Conservation (phyloP, 257 asterid genomes). For the Fraxinus quadrangulata region DNA sequence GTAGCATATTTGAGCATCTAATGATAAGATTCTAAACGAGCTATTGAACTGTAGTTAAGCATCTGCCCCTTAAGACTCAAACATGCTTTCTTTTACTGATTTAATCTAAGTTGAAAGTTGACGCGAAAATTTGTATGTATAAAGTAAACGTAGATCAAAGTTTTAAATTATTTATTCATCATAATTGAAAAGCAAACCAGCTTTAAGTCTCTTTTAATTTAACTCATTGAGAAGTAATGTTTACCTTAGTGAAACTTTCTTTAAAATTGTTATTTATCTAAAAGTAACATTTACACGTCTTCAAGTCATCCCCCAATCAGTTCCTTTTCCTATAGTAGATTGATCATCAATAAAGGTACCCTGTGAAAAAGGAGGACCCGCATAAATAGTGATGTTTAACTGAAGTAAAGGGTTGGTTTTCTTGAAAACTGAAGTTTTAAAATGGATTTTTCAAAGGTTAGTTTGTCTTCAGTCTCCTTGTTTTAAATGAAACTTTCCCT, state of each 20-base stretch:
- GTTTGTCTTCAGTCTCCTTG: slow-evolving; percentile 4
- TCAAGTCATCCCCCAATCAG: slow-evolving; percentile 28
- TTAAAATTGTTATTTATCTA: slow-evolving; percentile 5
- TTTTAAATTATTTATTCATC: slow-evolving; percentile 24
- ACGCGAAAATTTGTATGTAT: not conserved
- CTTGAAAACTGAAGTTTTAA: slow-evolving; percentile 9
- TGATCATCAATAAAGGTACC: slow-evolving; percentile 23
- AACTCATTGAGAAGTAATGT: slow-evolving; percentile 27
- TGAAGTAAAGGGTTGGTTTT: slow-evolving; percentile 24
- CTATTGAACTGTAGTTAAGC: too few relatives aligned
- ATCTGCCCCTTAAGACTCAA: too few relatives aligned
- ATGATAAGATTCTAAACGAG: not conserved
- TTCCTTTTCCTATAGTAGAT: slow-evolving; percentile 34
- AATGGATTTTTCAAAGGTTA: not conserved
- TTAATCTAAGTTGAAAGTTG: not conserved
- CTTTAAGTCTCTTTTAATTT: slow-evolving; percentile 55
- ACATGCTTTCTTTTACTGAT: not conserved
- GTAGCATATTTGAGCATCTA: not conserved
- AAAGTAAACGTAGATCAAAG: not conserved
- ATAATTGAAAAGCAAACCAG: slow-evolving; percentile 43
- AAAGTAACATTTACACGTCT: slow-evolving; percentile 25
- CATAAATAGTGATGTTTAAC: slow-evolving; percentile 23
- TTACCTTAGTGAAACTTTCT: slow-evolving; percentile 23
- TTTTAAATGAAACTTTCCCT: not conserved
- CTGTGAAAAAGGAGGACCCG: slow-evolving; percentile 24